Evolutionary conservation across 2,329 filamentous ascomycete genomes (phyloP).

Genomic region (Geoglossum cookeanum): DNA sequence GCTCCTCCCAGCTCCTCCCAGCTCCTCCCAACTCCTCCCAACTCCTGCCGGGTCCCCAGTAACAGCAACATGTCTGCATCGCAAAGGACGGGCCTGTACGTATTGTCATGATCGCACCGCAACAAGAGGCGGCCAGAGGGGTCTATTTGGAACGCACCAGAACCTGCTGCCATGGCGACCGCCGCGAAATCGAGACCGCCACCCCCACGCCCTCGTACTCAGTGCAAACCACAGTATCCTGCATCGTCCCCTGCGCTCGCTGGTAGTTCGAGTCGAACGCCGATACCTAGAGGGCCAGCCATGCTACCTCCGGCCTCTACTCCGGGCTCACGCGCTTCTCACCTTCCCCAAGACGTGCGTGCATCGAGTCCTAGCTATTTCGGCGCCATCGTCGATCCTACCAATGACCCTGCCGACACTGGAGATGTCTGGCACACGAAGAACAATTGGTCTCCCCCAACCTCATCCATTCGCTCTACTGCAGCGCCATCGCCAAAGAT

Average conservation of each 20-base stretch:
- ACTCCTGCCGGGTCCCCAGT: neutral
- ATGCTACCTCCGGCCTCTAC: conserved; percentile 14
- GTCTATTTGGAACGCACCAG: neutral
- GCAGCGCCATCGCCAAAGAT: conserved; percentile 48
- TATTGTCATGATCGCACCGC: neutral
- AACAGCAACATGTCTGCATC: neutral
- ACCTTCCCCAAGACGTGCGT: conserved; percentile 5
- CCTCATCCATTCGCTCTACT: conserved; percentile 52
- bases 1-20: no score
- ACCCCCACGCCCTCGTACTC: neutral
- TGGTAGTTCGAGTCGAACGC: conserved; percentile 4
- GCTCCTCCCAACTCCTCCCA: no score
- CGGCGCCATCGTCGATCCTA: conserved; percentile 47
- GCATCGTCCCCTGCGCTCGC: conserved; percentile 3
- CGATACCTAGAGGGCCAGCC: conserved; percentile 10
- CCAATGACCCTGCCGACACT: conserved; percentile 42
- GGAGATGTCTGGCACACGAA: conserved; percentile 37
- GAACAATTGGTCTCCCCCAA: conserved; percentile 56
- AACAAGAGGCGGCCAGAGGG: neutral
- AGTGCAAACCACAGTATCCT: neutral
- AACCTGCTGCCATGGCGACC: neutral
- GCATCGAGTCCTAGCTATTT: conserved; percentile 69
- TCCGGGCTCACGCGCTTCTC: conserved; percentile 5
- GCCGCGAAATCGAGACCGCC: conserved; percentile 1
- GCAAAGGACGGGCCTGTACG: neutral